Percentiles rank a stretch among this genome's conserved stretches.
phyloP scores from a whole-genome alignment of 441 rosid species.

The Eugenia klotzschiana region DNA sequence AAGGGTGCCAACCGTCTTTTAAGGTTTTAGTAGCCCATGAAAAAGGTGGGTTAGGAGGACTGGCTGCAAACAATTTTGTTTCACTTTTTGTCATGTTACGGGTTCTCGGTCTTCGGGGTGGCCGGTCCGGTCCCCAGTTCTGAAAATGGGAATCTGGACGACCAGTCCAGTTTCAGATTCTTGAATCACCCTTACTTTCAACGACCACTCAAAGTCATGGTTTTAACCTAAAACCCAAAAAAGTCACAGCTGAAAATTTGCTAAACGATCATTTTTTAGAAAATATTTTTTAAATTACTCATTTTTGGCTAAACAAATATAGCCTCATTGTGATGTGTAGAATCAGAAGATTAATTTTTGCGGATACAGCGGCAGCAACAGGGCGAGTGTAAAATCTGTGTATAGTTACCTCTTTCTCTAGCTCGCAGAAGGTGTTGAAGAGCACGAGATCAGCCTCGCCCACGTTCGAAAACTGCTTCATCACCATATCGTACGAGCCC shows the following conservation, averaged over 20 bases:
- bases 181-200: no score
- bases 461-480: not conserved
- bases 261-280: no score
- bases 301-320: no score
- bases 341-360: not conserved
- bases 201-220: not conserved
- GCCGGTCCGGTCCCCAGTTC: no score
- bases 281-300: no score
- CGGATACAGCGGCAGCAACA: not conserved
- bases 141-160: no score
- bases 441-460: slow-evolving; percentile 1
- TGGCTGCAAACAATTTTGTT: no score
- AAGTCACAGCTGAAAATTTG: not conserved
- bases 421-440: not conserved
- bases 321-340: not conserved
- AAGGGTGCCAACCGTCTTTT: slow-evolving; percentile 34
- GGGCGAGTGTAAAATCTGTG: not conserved
- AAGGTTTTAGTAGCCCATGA: no score
- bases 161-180: no score
- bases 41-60: no score
- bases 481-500: not conserved
- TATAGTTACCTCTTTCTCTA: not conserved
- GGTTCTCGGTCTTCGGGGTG: no score
- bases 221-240: not conserved
- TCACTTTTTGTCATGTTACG: no score